Conservation (phyloP, 2,329 filamentous ascomycete genomes). For the Aspergillus sojae region DNA sequence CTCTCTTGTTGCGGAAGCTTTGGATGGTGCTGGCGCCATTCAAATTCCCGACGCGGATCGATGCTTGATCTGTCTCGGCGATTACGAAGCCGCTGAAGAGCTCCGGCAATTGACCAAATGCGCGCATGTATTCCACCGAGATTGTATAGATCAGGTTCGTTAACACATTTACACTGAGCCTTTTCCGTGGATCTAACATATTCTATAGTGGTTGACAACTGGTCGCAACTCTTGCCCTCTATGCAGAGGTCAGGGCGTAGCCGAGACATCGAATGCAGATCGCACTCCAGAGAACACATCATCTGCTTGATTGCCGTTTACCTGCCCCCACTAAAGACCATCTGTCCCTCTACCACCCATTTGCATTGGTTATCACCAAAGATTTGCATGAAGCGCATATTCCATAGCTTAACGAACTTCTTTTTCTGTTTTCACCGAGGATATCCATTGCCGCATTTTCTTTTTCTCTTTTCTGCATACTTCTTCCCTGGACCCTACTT, state of each 20-base stretch:
- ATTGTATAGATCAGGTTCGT: constrained; percentile 70
- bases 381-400: constrained; percentile 37
- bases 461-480: constrained; percentile 17
- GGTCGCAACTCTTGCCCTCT: constrained; percentile 44
- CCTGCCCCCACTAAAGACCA: constrained; percentile 13
- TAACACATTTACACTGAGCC: constrained; percentile 7
- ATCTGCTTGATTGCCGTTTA: constrained; percentile 14
- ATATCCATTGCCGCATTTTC: constrained; percentile 34
- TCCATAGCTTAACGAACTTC: constrained; percentile 30
- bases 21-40: constrained; percentile 41
- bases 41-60: constrained; percentile 54
- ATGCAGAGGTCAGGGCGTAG: constrained; percentile 45
- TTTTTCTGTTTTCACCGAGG: constrained; percentile 22
- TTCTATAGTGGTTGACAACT: constrained; percentile 65
- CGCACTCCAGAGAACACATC: constrained; percentile 18
- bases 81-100: constrained; percentile 65
- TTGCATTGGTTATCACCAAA: constrained; percentile 14
- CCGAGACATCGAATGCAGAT: constrained; percentile 33
- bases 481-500: constrained; percentile 1
- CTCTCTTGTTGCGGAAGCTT: constrained; percentile 51
- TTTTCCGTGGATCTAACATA: constrained; percentile 31
- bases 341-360: background rate
- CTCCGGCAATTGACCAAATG: constrained; percentile 64
- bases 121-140: constrained; percentile 67
- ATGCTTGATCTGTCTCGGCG: constrained; percentile 68